Evolutionary conservation across 1,139 yeast species (phyloP).

Genomic region (Suhomyces maxii): DNA sequence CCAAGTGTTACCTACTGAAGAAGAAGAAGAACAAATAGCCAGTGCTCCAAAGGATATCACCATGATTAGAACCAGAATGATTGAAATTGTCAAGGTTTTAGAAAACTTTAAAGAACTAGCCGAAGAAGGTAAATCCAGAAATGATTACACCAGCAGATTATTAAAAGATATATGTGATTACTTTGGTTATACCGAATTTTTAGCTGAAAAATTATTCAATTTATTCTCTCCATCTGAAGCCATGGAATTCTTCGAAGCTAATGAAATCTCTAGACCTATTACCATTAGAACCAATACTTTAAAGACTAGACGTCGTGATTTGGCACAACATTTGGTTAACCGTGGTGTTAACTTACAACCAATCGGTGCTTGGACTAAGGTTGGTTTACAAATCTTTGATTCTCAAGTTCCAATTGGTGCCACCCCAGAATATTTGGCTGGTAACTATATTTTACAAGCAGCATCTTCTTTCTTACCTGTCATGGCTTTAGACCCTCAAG

Average conservation of each 20-base stretch:
- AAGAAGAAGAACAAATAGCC: constrained; percentile 53
- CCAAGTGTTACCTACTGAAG: constrained; percentile 60
- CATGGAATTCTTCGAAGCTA: constrained; percentile 96
- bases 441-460: constrained; percentile 96
- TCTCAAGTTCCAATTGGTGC: constrained; percentile 99
- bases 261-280: constrained; percentile 93
- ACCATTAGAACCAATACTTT: constrained; percentile 96
- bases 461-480: constrained; percentile 98
- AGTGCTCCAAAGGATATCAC: constrained; percentile 72
- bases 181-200: constrained; percentile 93
- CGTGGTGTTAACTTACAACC: constrained; percentile 98
- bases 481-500: constrained; percentile 96
- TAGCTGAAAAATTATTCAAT: constrained; percentile 90
- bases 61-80: constrained; percentile 86
- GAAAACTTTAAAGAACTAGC: constrained; percentile 85
- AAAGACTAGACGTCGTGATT: constrained; percentile 90
- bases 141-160: constrained; percentile 76
- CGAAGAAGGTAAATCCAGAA: constrained; percentile 83
- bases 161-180: constrained; percentile 85
- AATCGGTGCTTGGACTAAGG: constrained; percentile 97
- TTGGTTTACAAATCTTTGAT: constrained; percentile 94
- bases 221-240: constrained; percentile 95
- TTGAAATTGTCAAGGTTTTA: constrained; percentile 92
- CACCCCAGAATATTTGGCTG: constrained; percentile 97
- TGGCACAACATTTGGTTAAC: constrained; percentile 92